Percentiles rank a stretch among this genome's conserved stretches.
phyloP scores from a whole-genome alignment of 768 basidiomycete genomes.

The Chiua virens region DNA sequence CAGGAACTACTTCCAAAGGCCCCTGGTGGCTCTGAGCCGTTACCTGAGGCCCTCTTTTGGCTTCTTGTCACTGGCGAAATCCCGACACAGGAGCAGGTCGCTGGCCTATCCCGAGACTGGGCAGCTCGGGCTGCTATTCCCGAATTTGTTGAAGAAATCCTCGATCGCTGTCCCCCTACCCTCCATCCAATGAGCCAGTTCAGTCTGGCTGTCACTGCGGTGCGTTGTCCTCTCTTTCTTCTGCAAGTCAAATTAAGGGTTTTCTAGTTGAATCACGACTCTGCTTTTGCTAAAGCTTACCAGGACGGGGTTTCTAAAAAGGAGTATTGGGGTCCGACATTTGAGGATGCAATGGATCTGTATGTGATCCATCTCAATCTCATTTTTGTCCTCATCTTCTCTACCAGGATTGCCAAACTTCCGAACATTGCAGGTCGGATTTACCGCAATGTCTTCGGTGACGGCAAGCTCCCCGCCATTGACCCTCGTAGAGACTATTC shows the following conservation, averaged over 20 bases:
- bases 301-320: slow-evolving; percentile 89
- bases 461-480: slow-evolving; percentile 85
- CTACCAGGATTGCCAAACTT: slow-evolving; percentile 84
- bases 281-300: slow-evolving; percentile 95
- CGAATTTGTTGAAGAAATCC: slow-evolving; percentile 93
- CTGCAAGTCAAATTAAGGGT: not conserved
- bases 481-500: slow-evolving; percentile 86
- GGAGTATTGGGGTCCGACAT: slow-evolving; percentile 95
- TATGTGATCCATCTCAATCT: slow-evolving; percentile 31
- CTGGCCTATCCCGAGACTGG: slow-evolving; percentile 88
- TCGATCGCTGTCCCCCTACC: slow-evolving; percentile 90
- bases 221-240: slow-evolving; percentile 33
- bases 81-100: slow-evolving; percentile 87
- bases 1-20: slow-evolving; percentile 87
- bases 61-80: slow-evolving; percentile 92
- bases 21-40: slow-evolving; percentile 82
- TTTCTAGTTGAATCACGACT: slow-evolving; percentile 84
- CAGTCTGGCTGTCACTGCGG: slow-evolving; percentile 92
- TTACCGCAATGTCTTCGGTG: slow-evolving; percentile 83
- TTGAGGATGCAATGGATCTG: slow-evolving; percentile 90
- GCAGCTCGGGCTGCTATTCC: slow-evolving; percentile 90
- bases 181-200: slow-evolving; percentile 99
- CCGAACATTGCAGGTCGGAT: slow-evolving; percentile 95
- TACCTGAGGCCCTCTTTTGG: slow-evolving; percentile 96
- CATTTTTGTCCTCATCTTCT: slow-evolving; percentile 1